A percentile compares a stretch with the other conserved stretches of the same genome.
phyloP scores from a whole-genome alignment of 2,329 filamentous ascomycete genomes.

The Alternaria sp. region DNA sequence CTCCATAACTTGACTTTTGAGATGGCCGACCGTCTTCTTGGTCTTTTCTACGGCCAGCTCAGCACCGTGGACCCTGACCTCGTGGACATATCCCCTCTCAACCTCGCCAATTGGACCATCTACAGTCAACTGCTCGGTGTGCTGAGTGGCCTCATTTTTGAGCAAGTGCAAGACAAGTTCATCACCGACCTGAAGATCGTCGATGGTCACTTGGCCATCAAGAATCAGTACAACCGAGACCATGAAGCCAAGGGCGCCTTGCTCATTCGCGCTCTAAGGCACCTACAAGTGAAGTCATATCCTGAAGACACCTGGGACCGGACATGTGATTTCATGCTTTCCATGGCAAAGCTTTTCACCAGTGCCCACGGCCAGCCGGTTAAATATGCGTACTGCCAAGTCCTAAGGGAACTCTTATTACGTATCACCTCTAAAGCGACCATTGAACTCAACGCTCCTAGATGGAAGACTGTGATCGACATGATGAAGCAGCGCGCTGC shows the following conservation, averaged over 20 bases:
- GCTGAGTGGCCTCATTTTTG: conserved; percentile 93
- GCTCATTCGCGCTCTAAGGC: conserved; percentile 88
- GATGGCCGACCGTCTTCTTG: conserved; percentile 92
- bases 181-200: conserved; percentile 78
- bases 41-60: conserved; percentile 95
- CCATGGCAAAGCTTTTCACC: conserved; percentile 80
- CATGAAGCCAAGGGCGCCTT: conserved; percentile 84
- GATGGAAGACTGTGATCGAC: conserved; percentile 86
- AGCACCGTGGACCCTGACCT: conserved; percentile 87
- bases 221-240: conserved; percentile 70
- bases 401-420: conserved; percentile 84
- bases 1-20: conserved; percentile 82
- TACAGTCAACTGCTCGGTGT: conserved; percentile 93
- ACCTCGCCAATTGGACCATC: conserved; percentile 93
- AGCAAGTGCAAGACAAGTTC: conserved; percentile 81
- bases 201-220: conserved; percentile 75
- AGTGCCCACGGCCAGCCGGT: conserved; percentile 86
- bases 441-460: conserved; percentile 77
- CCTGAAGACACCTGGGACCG: conserved; percentile 80
- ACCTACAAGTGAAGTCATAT: conserved; percentile 76
- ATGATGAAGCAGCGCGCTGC: conserved; percentile 78
- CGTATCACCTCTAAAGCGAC: conserved; percentile 83
- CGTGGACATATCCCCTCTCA: conserved; percentile 76
- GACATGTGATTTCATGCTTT: conserved; percentile 86
- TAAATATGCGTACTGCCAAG: conserved; percentile 93